A percentile compares a stretch with the other conserved stretches of the same genome.
phyloP scores from a whole-genome alignment of 805 yeast genomes.

The Zygoascus bituminiphila region DNA sequence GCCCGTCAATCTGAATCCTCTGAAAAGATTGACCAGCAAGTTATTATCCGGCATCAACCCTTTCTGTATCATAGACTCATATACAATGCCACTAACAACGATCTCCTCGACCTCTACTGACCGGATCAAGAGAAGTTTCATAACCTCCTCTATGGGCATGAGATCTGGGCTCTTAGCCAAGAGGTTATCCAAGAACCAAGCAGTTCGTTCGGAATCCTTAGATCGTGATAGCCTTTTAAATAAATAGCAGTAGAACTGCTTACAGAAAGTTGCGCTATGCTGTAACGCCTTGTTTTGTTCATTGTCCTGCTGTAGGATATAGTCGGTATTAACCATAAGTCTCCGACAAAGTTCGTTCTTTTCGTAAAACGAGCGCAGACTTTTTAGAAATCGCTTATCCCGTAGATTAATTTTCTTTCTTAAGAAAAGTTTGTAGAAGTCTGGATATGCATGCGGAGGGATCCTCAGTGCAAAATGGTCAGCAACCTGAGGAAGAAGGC shows the following conservation, averaged over 20 bases:
- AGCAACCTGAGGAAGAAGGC: slow-evolving; percentile 9
- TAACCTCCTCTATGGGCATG: slow-evolving; percentile 2
- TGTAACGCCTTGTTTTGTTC: background rate
- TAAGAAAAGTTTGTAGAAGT: slow-evolving; percentile 13
- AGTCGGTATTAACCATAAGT: slow-evolving; percentile 1
- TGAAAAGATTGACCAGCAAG: slow-evolving; percentile 20
- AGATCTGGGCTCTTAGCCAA: background rate
- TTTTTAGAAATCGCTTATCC: background rate
- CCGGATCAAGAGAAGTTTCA: slow-evolving; percentile 17
- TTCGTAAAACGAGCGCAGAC: slow-evolving; percentile 6
- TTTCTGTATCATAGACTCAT: slow-evolving; percentile 16
- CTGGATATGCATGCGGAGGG: slow-evolving; percentile 8
- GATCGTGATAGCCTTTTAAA: slow-evolving; percentile 6
- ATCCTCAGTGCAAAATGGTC: slow-evolving; percentile 8
- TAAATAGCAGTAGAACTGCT: slow-evolving; percentile 7
- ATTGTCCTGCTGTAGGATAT: background rate
- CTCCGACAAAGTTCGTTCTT: slow-evolving; percentile 11
- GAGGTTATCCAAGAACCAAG: slow-evolving; percentile 12
- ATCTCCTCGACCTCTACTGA: slow-evolving; percentile 23
- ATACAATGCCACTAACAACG: slow-evolving; percentile 18
- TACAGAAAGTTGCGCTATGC: slow-evolving; percentile 1
- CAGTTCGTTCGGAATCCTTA: slow-evolving; percentile 9
- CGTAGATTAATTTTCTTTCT: slow-evolving; percentile 7
- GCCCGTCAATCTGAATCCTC: slow-evolving; percentile 22
- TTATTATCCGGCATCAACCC: slow-evolving; percentile 15